Conservation (phyloP, 176 grass and related monocot species). For the Poa annua region DNA sequence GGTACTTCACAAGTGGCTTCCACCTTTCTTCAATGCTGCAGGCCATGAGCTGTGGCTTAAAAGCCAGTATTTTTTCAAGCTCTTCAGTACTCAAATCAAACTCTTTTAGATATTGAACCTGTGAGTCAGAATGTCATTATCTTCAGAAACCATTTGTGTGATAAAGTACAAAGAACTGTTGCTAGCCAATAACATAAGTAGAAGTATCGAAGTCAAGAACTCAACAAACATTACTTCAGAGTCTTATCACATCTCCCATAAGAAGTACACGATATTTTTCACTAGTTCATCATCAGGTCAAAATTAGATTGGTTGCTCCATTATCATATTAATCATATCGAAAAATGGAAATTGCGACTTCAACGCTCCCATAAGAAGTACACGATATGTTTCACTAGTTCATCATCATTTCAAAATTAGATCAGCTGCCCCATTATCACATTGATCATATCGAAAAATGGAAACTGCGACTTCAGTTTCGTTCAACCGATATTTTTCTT, state of each 20-base stretch:
- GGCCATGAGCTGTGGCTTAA: slow-evolving; percentile 90
- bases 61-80: slow-evolving; percentile 75
- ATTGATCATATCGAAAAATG: neutral
- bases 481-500: neutral
- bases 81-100: slow-evolving; percentile 76
- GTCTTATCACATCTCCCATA: neutral
- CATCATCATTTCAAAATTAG: neutral
- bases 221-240: neutral
- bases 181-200: slow-evolving; percentile 4
- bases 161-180: neutral
- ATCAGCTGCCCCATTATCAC: neutral
- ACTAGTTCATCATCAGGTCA: slow-evolving; percentile 3
- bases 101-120: slow-evolving; percentile 86
- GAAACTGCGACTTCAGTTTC: slow-evolving; percentile 22
- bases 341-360: neutral
- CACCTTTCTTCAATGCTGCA: slow-evolving; percentile 94
- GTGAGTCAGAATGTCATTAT: slow-evolving; percentile 29
- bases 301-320: neutral
- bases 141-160: neutral
- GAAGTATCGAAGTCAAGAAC: neutral
- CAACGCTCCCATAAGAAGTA: slow-evolving; percentile 6
- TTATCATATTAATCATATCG: neutral
- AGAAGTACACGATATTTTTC: neutral
- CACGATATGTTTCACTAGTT: neutral
- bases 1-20: slow-evolving; percentile 88